Conservation (phyloP, 306 rosid genomes). For the Lathyrus aphaca region DNA sequence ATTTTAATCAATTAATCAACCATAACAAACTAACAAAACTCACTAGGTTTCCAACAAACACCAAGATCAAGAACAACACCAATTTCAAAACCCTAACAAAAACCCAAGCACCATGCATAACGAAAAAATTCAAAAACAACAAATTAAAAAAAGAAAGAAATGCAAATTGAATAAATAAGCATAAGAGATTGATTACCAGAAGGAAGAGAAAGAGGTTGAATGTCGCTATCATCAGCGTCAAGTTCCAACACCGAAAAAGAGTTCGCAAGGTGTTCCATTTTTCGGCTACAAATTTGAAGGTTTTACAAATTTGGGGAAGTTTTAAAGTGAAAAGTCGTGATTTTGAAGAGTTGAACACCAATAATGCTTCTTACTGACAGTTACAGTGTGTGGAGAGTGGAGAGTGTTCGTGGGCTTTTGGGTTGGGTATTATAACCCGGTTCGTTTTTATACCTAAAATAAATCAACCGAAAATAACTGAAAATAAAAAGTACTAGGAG, state of each 20-base stretch:
- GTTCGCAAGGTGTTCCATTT: slow-evolving; percentile 61
- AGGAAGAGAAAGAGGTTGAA: slow-evolving; percentile 23
- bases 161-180: background rate
- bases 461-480: too few species aligned
- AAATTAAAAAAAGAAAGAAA: background rate
- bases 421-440: background rate
- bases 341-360: background rate
- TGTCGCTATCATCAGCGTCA: slow-evolving; percentile 61
- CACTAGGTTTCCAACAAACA: background rate
- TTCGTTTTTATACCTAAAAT: too few species aligned
- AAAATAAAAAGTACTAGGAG: too few species aligned
- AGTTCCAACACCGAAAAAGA: slow-evolving; percentile 69
- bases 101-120: background rate
- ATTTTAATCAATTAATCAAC: too few species aligned
- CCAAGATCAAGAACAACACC: slow-evolving; percentile 18
- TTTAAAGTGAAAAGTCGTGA: background rate
- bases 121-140: background rate
- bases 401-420: background rate
- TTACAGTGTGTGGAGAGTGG: background rate
- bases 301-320: slow-evolving; percentile 22
- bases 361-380: background rate
- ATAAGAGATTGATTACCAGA: slow-evolving; percentile 7
- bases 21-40: background rate
- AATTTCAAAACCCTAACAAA: slow-evolving; percentile 42
- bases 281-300: background rate